A percentile compares a stretch with the other conserved stretches of the same genome.
Evolutionary conservation across 1,139 yeast species (phyloP).

Genomic region (Pichiaceae sp.): DNA sequence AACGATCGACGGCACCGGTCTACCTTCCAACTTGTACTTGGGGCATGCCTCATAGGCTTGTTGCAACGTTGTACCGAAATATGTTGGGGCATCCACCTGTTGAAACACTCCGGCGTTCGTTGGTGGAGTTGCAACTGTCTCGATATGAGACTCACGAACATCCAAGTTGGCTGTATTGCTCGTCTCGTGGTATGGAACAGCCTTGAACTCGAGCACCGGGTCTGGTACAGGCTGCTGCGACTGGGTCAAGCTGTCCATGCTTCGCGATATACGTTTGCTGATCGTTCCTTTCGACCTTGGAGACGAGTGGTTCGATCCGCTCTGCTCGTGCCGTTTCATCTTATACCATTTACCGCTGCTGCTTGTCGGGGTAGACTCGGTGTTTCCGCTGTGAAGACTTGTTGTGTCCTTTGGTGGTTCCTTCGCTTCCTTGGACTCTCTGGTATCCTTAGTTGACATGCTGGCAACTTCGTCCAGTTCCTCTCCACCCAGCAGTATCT

Average conservation of each 20-base stretch:
- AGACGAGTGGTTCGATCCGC: not conserved
- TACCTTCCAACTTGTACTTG: slow-evolving; percentile 19
- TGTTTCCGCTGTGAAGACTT: not conserved
- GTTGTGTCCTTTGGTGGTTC: no score
- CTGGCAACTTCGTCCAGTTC: slow-evolving; percentile 30
- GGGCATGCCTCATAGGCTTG: slow-evolving; percentile 45
- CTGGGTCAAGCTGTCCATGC: not conserved
- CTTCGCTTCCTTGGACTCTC: not conserved
- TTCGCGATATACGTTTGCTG: not conserved
- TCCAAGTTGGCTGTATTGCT: slow-evolving; percentile 2
- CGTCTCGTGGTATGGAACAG: slow-evolving; percentile 22
- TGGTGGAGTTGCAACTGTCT: not conserved
- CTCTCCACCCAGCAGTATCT: slow-evolving; percentile 29
- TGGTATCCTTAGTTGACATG: not conserved
- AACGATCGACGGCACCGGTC: slow-evolving; percentile 64
- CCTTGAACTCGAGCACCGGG: slow-evolving; percentile 22
- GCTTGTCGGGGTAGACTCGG: not conserved
- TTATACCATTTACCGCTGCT: not conserved
- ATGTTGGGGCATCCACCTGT: slow-evolving; percentile 18
- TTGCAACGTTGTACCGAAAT: slow-evolving; percentile 58
- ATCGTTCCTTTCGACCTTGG: not conserved
- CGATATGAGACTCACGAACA: not conserved
- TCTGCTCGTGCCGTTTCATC: not conserved
- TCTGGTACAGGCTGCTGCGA: not conserved
- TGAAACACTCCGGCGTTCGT: slow-evolving; percentile 12